Evolutionary conservation across 1,284 basidiomycete genomes (phyloP).

Genomic region (Trichosporon coremiiforme): DNA sequence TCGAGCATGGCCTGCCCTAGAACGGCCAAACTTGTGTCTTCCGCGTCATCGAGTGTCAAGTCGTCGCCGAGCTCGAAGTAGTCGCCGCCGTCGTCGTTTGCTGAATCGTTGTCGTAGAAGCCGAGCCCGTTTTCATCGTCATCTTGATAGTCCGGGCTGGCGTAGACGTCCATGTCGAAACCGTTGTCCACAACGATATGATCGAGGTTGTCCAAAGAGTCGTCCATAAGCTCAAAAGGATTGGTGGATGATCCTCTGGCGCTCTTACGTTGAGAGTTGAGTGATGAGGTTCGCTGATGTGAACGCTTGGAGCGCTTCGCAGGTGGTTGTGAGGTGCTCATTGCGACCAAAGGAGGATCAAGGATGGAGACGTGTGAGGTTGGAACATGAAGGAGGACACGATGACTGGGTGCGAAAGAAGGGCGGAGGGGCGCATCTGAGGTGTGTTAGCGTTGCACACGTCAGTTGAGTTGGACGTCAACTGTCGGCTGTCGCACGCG

Average conservation of each 20-base stretch:
- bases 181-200: not conserved
- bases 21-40: not conserved
- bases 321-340: not conserved
- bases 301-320: not conserved
- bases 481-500: not conserved
- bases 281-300: not conserved
- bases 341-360: not conserved
- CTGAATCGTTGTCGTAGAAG: not conserved
- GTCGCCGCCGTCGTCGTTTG: not conserved
- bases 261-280: not conserved
- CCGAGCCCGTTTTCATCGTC: too few relatives aligned
- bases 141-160: too few relatives aligned
- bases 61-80: not conserved
- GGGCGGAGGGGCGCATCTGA: not conserved
- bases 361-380: not conserved
- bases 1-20: constrained; percentile 19
- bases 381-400: not conserved
- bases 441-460: not conserved
- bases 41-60: not conserved
- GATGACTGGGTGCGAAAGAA: not conserved
- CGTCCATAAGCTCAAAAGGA: not conserved
- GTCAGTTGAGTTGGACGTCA: not conserved
- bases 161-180: not conserved
- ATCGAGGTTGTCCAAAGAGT: not conserved
- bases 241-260: too few relatives aligned